Percentiles rank a stretch among this genome's conserved stretches.
Evolutionary conservation across 768 basidiomycete genomes (phyloP).

Genomic region (Suillus cothurnatus): DNA sequence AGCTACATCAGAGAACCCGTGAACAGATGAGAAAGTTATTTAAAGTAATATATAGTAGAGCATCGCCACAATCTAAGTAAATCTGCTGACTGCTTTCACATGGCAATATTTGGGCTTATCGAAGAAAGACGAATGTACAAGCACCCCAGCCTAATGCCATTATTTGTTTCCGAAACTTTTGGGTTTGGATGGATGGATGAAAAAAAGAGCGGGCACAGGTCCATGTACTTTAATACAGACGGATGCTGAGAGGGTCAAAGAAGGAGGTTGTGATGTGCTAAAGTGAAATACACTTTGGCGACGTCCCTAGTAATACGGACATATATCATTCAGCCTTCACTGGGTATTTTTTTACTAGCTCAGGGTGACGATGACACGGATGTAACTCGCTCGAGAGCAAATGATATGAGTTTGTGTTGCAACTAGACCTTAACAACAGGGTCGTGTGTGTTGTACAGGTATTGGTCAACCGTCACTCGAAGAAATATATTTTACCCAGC

Average conservation of each 20-base stretch:
- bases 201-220: not conserved
- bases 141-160: too few species aligned
- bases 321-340: not conserved
- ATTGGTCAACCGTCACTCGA: too few species aligned
- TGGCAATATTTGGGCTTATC: too few species aligned
- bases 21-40: not conserved
- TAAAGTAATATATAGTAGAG: not conserved
- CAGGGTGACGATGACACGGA: too few species aligned
- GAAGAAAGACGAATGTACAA: too few species aligned
- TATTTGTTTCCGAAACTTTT: too few species aligned
- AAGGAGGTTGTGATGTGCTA: not conserved
- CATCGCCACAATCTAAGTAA: not conserved
- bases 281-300: not conserved
- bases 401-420: too few species aligned
- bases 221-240: not conserved
- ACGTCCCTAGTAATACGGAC: not conserved
- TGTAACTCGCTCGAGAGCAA: too few species aligned
- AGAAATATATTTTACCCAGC: too few species aligned
- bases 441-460: too few species aligned
- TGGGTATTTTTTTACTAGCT: not conserved
- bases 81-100: not conserved
- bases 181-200: too few species aligned
- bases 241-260: not conserved
- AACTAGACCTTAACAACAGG: too few species aligned
- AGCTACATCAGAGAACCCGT: constrained; percentile 29